Conservation (phyloP, 2,329 filamentous ascomycete species). For the Aureobasidium sp. region DNA sequence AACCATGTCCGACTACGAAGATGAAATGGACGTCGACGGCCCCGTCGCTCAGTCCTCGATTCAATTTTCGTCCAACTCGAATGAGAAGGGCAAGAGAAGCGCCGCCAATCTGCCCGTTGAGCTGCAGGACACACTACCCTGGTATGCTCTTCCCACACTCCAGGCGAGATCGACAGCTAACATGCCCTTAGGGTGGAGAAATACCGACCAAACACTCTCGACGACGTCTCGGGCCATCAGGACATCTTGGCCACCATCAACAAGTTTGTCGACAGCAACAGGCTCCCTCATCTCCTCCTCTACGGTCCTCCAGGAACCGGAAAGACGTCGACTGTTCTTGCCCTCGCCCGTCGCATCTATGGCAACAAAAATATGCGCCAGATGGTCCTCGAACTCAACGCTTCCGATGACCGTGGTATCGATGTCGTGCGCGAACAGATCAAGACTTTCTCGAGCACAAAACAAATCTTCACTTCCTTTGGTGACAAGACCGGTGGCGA, state of each 20-base stretch:
- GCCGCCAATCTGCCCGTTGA: conserved; percentile 90
- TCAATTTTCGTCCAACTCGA: conserved; percentile 64
- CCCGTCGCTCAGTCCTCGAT: conserved; percentile 45
- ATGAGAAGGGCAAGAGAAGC: conserved; percentile 78
- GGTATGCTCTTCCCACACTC: conserved; percentile 46
- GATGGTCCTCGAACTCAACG: conserved; percentile 97
- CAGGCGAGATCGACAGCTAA: conserved; percentile 17
- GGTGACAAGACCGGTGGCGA: conserved; percentile 33
- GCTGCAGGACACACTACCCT: conserved; percentile 88
- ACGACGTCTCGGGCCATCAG: conserved; percentile 92
- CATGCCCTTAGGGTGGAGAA: conserved; percentile 72
- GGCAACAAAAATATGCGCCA: conserved; percentile 87
- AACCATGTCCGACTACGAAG: conserved; percentile 51
- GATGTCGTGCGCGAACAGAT: conserved; percentile 98
- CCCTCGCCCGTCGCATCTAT: conserved; percentile 88
- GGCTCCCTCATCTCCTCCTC: conserved; percentile 88
- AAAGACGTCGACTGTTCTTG: conserved; percentile 94
- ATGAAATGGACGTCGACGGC: conserved; percentile 60
- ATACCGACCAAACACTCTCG: conserved; percentile 80
- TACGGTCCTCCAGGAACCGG: conserved; percentile 95
- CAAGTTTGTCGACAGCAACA: conserved; percentile 91
- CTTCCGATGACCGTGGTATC: conserved; percentile 93
- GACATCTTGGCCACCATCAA: conserved; percentile 97
- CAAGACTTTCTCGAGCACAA: conserved; percentile 97
- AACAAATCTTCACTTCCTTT: conserved; percentile 82